Percentiles rank a stretch among this genome's conserved stretches.
These are phyloP conservation scores for Triadica sebifera DNA, from an alignment of 345 rosid genomes.

Conservation along the genomic window DNA sequence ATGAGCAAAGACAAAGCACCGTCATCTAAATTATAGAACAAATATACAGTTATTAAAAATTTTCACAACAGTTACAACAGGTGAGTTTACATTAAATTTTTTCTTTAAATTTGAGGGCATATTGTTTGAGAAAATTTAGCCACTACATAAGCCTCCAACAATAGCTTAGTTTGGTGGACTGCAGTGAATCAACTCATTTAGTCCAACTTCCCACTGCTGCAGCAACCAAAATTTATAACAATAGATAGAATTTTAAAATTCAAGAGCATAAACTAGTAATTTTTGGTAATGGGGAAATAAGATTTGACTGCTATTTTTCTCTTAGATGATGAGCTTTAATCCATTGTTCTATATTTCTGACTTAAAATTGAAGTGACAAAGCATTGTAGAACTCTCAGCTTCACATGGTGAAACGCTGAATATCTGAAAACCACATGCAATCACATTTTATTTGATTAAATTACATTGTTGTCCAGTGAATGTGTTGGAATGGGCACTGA, in stretches of 20 bases:
- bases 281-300: neutral
- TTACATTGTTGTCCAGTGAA: neutral
- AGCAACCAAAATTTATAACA: neutral
- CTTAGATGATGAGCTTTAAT: neutral
- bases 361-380: neutral
- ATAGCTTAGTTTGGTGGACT: neutral
- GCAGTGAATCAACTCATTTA: neutral
- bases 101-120: neutral
- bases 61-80: neutral
- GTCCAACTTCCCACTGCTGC: neutral
- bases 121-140: neutral
- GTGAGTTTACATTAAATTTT: neutral
- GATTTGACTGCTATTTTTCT: neutral
- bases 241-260: neutral
- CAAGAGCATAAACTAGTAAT: neutral
- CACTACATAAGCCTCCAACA: neutral
- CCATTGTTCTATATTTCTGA: neutral
- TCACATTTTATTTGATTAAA: neutral
- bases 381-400: neutral
- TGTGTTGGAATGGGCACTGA: too few relatives aligned
- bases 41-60: neutral
- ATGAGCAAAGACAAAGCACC: neutral
- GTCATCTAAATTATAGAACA: neutral
- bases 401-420: neutral
- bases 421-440: neutral